phyloP scores from a whole-genome alignment of 1,284 basidiomycete genomes.

The Apiotrichum siamense region DNA sequence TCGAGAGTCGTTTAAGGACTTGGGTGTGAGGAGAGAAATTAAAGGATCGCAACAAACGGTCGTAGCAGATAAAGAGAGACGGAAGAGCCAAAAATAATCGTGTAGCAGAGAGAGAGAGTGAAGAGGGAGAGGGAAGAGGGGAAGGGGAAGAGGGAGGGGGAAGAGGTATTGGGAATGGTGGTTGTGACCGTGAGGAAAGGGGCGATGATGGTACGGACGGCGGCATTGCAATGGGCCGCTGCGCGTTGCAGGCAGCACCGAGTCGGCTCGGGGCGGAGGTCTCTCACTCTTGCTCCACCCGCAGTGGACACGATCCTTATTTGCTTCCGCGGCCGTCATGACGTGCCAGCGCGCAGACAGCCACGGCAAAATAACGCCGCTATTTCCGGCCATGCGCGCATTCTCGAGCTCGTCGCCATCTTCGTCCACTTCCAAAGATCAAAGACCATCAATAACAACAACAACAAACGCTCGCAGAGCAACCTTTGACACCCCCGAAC shows the following conservation, averaged over 20 bases:
- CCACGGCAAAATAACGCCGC: background rate
- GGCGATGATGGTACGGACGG: background rate
- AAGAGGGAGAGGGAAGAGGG: background rate
- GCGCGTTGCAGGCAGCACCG: no score
- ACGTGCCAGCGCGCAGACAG: no score
- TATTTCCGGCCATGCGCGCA: background rate
- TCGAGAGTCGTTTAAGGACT: no score
- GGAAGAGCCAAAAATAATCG: background rate
- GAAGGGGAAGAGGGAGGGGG: background rate
- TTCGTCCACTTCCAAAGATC: background rate
- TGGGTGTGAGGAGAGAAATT: background rate
- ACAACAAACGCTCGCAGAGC: conserved; percentile 8
- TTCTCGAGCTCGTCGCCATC: background rate
- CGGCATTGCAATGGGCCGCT: no score
- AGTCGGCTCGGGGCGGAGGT: no score
- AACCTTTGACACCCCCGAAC: conserved; percentile 5
- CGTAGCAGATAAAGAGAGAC: background rate
- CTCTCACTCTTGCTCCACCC: no score
- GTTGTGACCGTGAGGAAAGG: background rate
- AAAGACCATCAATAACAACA: conserved; percentile 1
- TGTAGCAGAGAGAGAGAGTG: background rate
- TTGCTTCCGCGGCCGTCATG: no score
- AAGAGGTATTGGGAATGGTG: background rate
- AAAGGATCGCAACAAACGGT: background rate
- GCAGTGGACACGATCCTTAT: no score